Evolutionary conservation across 148 eudicot species (phyloP).

Genomic region (Rhododendron mucronatum): DNA sequence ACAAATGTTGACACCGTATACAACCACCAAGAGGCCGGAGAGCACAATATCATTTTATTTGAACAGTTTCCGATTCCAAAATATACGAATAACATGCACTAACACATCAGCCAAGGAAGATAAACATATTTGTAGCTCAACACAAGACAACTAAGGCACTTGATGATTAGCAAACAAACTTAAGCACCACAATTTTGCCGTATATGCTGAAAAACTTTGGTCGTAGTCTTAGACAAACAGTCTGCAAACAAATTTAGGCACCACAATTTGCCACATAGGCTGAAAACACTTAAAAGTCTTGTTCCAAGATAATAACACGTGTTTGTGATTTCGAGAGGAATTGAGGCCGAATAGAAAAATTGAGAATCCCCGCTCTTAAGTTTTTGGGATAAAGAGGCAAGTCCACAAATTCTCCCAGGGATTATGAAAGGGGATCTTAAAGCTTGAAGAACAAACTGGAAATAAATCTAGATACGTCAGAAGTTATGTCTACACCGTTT

Average conservation of each 20-base stretch:
- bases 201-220: background rate
- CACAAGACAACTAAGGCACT: background rate
- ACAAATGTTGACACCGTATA: background rate
- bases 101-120: background rate
- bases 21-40: background rate
- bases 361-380: background rate
- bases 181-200: background rate
- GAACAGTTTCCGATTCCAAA: background rate
- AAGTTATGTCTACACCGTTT: background rate
- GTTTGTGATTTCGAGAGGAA: background rate
- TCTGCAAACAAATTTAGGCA: background rate
- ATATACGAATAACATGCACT: background rate
- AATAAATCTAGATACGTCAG: background rate
- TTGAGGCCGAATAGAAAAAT: background rate
- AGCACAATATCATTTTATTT: background rate
- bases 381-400: background rate
- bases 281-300: background rate
- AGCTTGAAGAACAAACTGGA: background rate
- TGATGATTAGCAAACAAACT: background rate
- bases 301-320: background rate
- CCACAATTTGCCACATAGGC: background rate
- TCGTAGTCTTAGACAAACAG: background rate
- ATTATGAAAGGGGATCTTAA: background rate
- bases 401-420: background rate
- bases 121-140: background rate